phyloP scores from a whole-genome alignment of 805 yeast genomes.

The Candida coquimbonensis region DNA sequence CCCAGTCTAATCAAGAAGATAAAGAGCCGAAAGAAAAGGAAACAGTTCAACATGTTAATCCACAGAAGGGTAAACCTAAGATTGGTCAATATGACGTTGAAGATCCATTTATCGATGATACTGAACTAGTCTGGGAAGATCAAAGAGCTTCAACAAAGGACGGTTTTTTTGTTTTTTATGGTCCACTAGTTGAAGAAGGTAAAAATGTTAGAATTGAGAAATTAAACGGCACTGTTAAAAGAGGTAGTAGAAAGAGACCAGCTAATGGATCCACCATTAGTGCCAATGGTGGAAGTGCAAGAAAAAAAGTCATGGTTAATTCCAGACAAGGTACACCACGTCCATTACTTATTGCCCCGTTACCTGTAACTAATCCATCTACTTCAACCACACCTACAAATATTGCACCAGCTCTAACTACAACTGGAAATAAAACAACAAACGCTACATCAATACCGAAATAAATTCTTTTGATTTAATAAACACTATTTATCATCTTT shows the following conservation, averaged over 20 bases:
- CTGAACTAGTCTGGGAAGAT: conserved; percentile 88
- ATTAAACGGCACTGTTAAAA: conserved; percentile 37
- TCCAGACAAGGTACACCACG: conserved; percentile 1
- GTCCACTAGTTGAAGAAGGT: conserved; percentile 70
- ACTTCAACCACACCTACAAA: background rate
- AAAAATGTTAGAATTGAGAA: conserved; percentile 40
- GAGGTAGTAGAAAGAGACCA: conserved; percentile 24
- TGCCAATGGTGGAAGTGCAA: background rate
- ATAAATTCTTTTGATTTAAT: no score
- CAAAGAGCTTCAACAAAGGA: conserved; percentile 88
- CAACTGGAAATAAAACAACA: background rate
- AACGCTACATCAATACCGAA: background rate
- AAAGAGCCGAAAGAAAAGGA: conserved; percentile 26
- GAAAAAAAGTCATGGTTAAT: background rate
- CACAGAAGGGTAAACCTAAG: conserved; percentile 54
- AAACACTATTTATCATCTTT: no score
- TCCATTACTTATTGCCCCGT: conserved; percentile 5
- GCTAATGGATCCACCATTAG: conserved; percentile 1
- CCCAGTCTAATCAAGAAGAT: conserved; percentile 22
- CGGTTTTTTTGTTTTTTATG: conserved; percentile 93
- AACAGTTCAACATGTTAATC: conserved; percentile 24
- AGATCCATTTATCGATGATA: conserved; percentile 96
- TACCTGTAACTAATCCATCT: background rate
- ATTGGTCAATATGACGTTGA: conserved; percentile 88
- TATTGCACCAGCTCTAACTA: background rate